Evolutionary conservation across 2,329 filamentous ascomycete genomes (phyloP).

Genomic region (Mycogone perniciosa): DNA sequence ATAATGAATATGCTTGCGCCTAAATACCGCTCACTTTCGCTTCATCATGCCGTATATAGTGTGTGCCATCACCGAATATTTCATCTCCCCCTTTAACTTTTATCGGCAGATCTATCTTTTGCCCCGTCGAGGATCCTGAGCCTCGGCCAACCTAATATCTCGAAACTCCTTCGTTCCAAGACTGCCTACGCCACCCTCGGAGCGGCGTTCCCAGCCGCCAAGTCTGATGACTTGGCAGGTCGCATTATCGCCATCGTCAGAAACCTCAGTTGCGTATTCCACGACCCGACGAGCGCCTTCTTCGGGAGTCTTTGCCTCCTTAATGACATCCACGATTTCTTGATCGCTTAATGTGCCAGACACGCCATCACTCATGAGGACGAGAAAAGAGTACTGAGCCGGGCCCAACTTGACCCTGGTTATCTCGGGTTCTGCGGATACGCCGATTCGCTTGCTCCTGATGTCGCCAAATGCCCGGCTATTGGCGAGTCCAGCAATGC

Average conservation of each 20-base stretch:
- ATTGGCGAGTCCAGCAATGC: conserved; percentile 88
- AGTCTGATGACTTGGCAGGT: conserved; percentile 62
- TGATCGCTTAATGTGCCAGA: conserved; percentile 82
- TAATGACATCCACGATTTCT: conserved; percentile 92
- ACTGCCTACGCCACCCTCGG: conserved; percentile 81
- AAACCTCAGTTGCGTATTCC: conserved; percentile 82
- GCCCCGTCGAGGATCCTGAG: conserved; percentile 70
- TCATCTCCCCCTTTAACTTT: neutral
- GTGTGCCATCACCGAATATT: neutral
- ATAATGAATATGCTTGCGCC: conserved; percentile 11
- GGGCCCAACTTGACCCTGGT: conserved; percentile 70
- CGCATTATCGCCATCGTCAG: conserved; percentile 58
- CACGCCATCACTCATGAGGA: conserved; percentile 83
- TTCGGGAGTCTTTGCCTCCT: conserved; percentile 87
- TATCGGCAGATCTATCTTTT: conserved; percentile 35
- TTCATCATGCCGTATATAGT: neutral
- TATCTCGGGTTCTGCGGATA: conserved; percentile 89
- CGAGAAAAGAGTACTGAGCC: conserved; percentile 82
- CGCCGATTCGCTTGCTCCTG: conserved; percentile 82
- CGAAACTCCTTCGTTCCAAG: conserved; percentile 88
- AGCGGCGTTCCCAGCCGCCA: conserved; percentile 64
- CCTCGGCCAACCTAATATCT: conserved; percentile 74
- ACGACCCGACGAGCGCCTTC: conserved; percentile 75
- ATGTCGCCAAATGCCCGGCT: conserved; percentile 93
- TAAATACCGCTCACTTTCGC: neutral